Evolutionary conservation across 306 rosid genomes (phyloP), one percentile per base, ranked within the genome.

Genomic region (Comarum palustre): DNA sequence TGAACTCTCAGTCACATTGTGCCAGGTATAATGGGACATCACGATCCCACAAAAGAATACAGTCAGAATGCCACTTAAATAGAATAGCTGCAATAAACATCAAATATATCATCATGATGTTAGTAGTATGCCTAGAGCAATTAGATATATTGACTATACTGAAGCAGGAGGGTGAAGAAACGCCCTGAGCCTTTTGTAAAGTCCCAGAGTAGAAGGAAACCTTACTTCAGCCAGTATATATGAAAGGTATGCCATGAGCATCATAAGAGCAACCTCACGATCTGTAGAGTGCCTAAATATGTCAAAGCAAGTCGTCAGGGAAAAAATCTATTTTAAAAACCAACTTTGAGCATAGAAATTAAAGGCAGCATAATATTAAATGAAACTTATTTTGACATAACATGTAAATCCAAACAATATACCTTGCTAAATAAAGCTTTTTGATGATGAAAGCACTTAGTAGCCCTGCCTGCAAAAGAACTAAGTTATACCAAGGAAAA

Each of bases 1-100:
- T 78, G 99, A 95, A 82, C 93, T 81, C 79, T 95, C 97, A 0
- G 96, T 90, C 72, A 95, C 97, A 68, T 95, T 95, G 83, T 92
- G 99, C 97, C 99, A 95, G 45, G 99, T 95, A 85, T 95, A 95
- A 75, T 95, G 99, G 19, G 99, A 95, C 99, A 95, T 91, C 14
- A 90, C 92, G 72, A 95, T 95, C 75, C 99, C 99, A 78, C 99
- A 95, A 76, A 95, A 95, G 90, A 95, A 95, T 39, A 95, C 97
- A 4, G 99, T 91, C 76, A 95, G 99, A 80, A 95, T 95, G 83
- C 96, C 99, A 85, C 97, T 95, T 77, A 95, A 81, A 83, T 86
- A 79, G 81, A 85, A 83, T 72, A 91, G 81, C 99, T 95, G 93
- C 91, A 90, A 29, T 66, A 77, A 32, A 75, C 55, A 70, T 41